Evolutionary conservation across 805 yeast species (phyloP), one percentile per base, ranked within the genome.

Genomic region (Metschnikowia kunwiensis): DNA sequence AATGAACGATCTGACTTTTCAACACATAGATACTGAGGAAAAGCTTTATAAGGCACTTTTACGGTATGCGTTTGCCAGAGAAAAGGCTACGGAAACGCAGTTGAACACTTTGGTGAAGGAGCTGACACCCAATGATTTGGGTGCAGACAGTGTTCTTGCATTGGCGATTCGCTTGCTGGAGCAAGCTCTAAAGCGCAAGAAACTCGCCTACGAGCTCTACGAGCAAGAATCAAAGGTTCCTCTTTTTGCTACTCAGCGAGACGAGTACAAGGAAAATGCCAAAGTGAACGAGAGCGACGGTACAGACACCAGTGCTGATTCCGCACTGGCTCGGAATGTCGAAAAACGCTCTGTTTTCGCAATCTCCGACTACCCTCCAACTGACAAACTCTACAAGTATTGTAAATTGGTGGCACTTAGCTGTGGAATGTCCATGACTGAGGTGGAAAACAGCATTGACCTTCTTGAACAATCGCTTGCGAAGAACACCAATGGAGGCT

Each of bases 391-490:
- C 21, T 55, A 55, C 50, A 68, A 68, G 43, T 68, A 68, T 44
- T 63, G 71, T 44, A 57, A 58, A 40, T 53, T 68, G 37, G 63
- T 68, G 6, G 58, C 72, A 10, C 46, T 61, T 16, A 65, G 72
- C 41, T 68, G 72, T 38, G 74, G 70, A 10, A 63, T 68, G 70
- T 48, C 61, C 27, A 44, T 64, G 35, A 47, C 52, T 23, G 72
- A 68, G 29, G 70, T 66, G 25, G 71, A 68, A 37, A 52, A 50
- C 23, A 58, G 66, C n/a, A 67, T 68, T 32, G 71, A 67, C 41
- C 53, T 63, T 42, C 64, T 68, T 24, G 74, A 68, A 46, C 61
- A 63, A 38, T 61, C 68, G 12, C 58, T 68, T 30, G 41, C 53
- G 22, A 61, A 55, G 31, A 41, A 61, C 3, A 38, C 40, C 18